phyloP scores from a whole-genome alignment of 2,329 filamentous ascomycete species.

The Clarireedia homoeocarpa region DNA sequence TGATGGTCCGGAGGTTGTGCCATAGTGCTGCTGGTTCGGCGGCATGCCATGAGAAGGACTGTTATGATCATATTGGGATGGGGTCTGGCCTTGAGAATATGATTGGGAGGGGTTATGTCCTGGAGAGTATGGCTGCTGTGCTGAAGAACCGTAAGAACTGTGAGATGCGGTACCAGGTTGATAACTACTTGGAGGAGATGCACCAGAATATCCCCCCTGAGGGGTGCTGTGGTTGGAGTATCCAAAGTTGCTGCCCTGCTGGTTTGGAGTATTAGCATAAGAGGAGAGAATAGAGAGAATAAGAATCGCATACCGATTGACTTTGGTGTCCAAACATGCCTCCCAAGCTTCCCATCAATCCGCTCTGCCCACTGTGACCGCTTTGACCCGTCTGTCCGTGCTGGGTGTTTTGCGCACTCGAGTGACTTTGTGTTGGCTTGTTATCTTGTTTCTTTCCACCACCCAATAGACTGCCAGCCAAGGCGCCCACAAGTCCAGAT shows the following conservation, averaged over 20 bases:
- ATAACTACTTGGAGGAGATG: slow-evolving; percentile 55
- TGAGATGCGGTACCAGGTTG: slow-evolving; percentile 32
- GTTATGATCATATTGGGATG: slow-evolving; percentile 9
- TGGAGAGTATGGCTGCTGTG: slow-evolving; percentile 9
- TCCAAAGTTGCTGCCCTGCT: slow-evolving; percentile 48
- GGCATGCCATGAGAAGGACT: slow-evolving; percentile 1
- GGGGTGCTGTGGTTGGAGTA: slow-evolving; percentile 46
- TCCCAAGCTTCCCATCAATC: slow-evolving; percentile 25
- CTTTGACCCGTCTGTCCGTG: slow-evolving; percentile 8
- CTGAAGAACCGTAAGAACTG: slow-evolving; percentile 15
- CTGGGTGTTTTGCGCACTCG: slow-evolving; percentile 27
- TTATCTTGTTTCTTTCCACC: slow-evolving; percentile 36
- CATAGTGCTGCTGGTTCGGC: slow-evolving; percentile 8
- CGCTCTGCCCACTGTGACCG: slow-evolving; percentile 15
- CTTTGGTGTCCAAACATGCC: slow-evolving; percentile 24
- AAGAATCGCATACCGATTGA: slow-evolving; percentile 15
- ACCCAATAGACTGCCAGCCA: slow-evolving; percentile 47
- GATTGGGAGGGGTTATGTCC: neutral
- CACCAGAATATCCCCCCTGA: slow-evolving; percentile 48
- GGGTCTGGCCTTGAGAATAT: slow-evolving; percentile 2
- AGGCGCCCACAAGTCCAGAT: slow-evolving; percentile 31
- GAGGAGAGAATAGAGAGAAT: neutral
- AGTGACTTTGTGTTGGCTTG: slow-evolving; percentile 31
- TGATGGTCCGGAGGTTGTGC: slow-evolving; percentile 14
- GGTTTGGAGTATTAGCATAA: slow-evolving; percentile 14